These are phyloP conservation scores for Boletus coccyginus DNA, from an alignment of 768 basidiomycete species.

Conservation along the genomic window DNA sequence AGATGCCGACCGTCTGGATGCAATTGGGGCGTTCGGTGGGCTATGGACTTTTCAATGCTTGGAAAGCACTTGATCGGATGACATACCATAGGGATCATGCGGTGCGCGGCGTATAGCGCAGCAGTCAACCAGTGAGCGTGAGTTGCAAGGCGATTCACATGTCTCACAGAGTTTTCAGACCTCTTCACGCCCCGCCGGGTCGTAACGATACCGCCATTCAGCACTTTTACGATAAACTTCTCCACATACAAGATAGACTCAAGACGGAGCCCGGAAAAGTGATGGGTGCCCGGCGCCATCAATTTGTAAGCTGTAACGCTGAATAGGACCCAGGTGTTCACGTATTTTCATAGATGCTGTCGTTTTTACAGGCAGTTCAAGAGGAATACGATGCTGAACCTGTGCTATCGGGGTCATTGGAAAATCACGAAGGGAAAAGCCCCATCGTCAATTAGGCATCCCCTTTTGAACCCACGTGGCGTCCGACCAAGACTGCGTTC, in stretches of 20 bases:
- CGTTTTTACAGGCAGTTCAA: slow-evolving; percentile 57
- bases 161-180: slow-evolving; percentile 23
- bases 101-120: slow-evolving; percentile 65
- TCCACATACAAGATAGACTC: slow-evolving; percentile 68
- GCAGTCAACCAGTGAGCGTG: slow-evolving; percentile 45
- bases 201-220: slow-evolving; percentile 63
- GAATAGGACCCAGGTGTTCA: slow-evolving; percentile 1
- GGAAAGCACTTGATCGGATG: background rate
- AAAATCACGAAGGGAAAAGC: background rate
- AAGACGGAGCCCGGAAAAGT: slow-evolving; percentile 73
- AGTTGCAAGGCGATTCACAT: background rate
- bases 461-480: background rate
- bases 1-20: slow-evolving; percentile 77
- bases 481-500: background rate
- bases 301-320: slow-evolving; percentile 47
- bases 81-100: slow-evolving; percentile 49
- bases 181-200: slow-evolving; percentile 45
- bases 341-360: slow-evolving; percentile 47
- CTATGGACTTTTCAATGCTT: background rate
- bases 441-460: background rate
- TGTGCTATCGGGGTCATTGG: background rate
- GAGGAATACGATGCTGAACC: slow-evolving; percentile 43
- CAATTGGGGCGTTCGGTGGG: slow-evolving; percentile 77
- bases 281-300: slow-evolving; percentile 70
- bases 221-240: slow-evolving; percentile 85